Percentiles rank a stretch among this genome's conserved stretches.
Evolutionary conservation across 2,329 filamentous ascomycete species (phyloP).

Genomic region (Penicillium janthinellum): DNA sequence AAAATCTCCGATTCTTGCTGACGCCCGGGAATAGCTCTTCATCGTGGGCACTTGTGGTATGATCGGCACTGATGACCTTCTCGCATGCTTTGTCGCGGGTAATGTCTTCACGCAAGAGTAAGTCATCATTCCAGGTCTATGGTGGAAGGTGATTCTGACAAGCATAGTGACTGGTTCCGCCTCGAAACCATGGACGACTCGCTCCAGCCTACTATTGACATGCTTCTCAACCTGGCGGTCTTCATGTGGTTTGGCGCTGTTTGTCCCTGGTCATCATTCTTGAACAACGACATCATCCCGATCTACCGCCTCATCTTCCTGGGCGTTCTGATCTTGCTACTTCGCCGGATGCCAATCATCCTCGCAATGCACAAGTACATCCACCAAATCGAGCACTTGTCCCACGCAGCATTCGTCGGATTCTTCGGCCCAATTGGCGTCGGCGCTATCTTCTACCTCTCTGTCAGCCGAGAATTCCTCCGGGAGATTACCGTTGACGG

Average conservation of each 20-base stretch:
- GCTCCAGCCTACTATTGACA: slow-evolving; percentile 91
- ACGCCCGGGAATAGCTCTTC: slow-evolving; percentile 59
- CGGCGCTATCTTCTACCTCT: slow-evolving; percentile 87
- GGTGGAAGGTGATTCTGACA: slow-evolving; percentile 16
- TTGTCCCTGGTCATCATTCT: slow-evolving; percentile 76
- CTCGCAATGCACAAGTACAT: slow-evolving; percentile 73
- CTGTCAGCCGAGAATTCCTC: slow-evolving; percentile 76
- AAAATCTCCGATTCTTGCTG: background rate
- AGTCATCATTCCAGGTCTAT: slow-evolving; percentile 22
- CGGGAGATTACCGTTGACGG: slow-evolving; percentile 59
- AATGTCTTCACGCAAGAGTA: slow-evolving; percentile 88
- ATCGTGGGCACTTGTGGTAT: slow-evolving; percentile 84
- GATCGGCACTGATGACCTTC: slow-evolving; percentile 83
- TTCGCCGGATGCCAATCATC: slow-evolving; percentile 77
- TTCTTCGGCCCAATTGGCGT: slow-evolving; percentile 95
- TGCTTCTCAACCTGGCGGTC: slow-evolving; percentile 84
- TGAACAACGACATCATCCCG: slow-evolving; percentile 68
- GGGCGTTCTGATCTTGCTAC: slow-evolving; percentile 72
- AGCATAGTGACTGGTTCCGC: slow-evolving; percentile 80
- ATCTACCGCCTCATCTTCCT: slow-evolving; percentile 72
- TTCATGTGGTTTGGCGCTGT: slow-evolving; percentile 92
- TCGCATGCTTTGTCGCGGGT: slow-evolving; percentile 90
- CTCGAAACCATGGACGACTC: slow-evolving; percentile 86
- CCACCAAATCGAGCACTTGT: slow-evolving; percentile 72
- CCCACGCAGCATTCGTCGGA: slow-evolving; percentile 81